A percentile compares a stretch with the other conserved stretches of the same genome.
Conservation (phyloP, 2,329 filamentous ascomycete species). For the Colletotrichum scovillei region DNA sequence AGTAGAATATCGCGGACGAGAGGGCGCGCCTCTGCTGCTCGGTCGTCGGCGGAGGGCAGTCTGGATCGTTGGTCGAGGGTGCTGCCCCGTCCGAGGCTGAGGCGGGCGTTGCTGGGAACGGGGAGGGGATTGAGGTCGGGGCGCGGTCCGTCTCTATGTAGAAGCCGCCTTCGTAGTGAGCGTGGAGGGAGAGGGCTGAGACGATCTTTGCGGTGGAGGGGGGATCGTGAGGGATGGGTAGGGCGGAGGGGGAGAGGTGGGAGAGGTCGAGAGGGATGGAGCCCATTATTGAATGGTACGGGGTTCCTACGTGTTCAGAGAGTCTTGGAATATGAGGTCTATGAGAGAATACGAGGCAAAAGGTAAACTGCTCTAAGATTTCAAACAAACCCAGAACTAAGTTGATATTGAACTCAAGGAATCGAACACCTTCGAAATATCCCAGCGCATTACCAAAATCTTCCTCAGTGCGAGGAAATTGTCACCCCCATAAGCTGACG, state of each 20-base stretch:
- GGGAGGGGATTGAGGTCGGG: not conserved
- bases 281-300: not conserved
- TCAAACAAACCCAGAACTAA: not conserved
- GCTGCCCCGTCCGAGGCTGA: not conserved
- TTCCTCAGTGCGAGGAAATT: not conserved
- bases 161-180: not conserved
- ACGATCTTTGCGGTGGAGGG: not conserved
- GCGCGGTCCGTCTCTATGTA: not conserved
- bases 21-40: not conserved
- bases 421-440: not conserved
- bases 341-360: not conserved
- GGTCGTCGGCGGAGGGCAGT: not conserved
- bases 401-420: not conserved
- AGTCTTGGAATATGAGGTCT: not conserved
- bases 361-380: too few species aligned
- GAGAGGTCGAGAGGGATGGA: not conserved
- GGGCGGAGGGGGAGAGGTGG: not conserved
- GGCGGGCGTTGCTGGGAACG: not conserved
- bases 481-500: not conserved
- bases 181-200: not conserved
- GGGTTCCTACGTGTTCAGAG: not conserved
- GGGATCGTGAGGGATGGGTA: not conserved
- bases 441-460: not conserved
- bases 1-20: conserved; percentile 46
- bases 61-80: not conserved